Evolutionary conservation across 495 filamentous ascomycete species (phyloP), one percentile per base, ranked within the genome.

Genomic region (Tuber umbilicatum): DNA sequence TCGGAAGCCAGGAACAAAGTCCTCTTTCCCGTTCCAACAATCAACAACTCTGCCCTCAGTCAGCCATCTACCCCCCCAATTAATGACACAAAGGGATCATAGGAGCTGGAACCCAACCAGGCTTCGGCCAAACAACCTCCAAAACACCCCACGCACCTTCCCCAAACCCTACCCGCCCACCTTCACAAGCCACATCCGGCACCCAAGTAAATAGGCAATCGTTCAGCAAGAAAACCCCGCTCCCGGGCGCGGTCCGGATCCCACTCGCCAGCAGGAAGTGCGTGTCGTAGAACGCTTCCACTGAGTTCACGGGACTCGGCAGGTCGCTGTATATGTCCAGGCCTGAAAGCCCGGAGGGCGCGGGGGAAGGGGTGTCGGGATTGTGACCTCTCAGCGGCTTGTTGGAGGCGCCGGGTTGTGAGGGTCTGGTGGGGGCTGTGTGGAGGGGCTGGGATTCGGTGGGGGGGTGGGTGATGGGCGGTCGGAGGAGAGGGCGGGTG

Each of bases 151-250:
- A 96, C 43, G 85, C 90, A 77, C 90, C 90, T 68, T 85, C 81
- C 9, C 85, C 85, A 10, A 94, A 86, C 79, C 96, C 92, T 88
- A 92, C 94, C 81, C 94, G 90, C 14, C 94, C 93, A 83, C 89
- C 92, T 37, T 81, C 81, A 83, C 97, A 96, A 19, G 82, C 79
- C 82, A 86, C 84, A 74, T 83, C 84, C 14, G 95, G 95, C 81
- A 87, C 83, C 96, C 96, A 99, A 55, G 83, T 81, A 81, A 98
- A 97, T 2, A 90, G 93, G 84, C 97, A 94, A 12, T 94, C 94
- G 41, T 87, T 89, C 2, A 97, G 87, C 9, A 98, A 85, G 78
- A 99, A 79, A 37, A 92, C 85, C 0, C 91, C 93, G 41, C 87
- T 87, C 10, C 92, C 89, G 31, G 86, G 87, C 3, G 83, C 83